phyloP scores from a whole-genome alignment of 2,329 filamentous ascomycete genomes.

The Amylocarpus encephaloides region DNA sequence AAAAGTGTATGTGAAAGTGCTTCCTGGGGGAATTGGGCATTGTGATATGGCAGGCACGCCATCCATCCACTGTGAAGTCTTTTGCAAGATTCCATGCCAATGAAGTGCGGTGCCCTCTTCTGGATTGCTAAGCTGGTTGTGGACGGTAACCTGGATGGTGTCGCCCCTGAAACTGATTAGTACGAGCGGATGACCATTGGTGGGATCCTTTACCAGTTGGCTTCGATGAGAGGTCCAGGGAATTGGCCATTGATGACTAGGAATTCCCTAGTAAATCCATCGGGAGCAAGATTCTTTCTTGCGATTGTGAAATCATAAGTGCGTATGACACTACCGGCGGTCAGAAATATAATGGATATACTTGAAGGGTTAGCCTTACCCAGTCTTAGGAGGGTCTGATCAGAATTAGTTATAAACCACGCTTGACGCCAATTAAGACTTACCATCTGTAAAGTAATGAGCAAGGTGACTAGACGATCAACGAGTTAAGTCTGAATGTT shows the following conservation, averaged over 20 bases:
- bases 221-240: constrained; percentile 31
- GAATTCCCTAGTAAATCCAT: constrained; percentile 46
- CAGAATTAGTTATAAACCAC: background rate
- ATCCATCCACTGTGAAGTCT: constrained; percentile 30
- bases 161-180: constrained; percentile 25
- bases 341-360: background rate
- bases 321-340: constrained; percentile 30
- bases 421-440: too few relatives aligned
- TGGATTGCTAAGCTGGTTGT: constrained; percentile 55
- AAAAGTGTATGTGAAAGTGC: constrained; percentile 27
- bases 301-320: constrained; percentile 31
- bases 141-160: constrained; percentile 55
- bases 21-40: constrained; percentile 55
- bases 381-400: constrained; percentile 10
- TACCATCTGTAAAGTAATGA: too few relatives aligned
- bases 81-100: constrained; percentile 45
- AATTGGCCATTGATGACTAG: constrained; percentile 33
- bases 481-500: too few relatives aligned
- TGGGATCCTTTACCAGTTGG: constrained; percentile 27
- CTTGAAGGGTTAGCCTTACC: background rate
- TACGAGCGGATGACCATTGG: background rate
- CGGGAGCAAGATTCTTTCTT: constrained; percentile 29
- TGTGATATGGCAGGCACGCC: constrained; percentile 47
- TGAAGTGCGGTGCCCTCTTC: constrained; percentile 35
- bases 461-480: too few relatives aligned